Percentiles rank a stretch among this genome's conserved stretches.
Evolutionary conservation across 768 basidiomycete species (phyloP).

Genomic region (Lactarius hatsudake): DNA sequence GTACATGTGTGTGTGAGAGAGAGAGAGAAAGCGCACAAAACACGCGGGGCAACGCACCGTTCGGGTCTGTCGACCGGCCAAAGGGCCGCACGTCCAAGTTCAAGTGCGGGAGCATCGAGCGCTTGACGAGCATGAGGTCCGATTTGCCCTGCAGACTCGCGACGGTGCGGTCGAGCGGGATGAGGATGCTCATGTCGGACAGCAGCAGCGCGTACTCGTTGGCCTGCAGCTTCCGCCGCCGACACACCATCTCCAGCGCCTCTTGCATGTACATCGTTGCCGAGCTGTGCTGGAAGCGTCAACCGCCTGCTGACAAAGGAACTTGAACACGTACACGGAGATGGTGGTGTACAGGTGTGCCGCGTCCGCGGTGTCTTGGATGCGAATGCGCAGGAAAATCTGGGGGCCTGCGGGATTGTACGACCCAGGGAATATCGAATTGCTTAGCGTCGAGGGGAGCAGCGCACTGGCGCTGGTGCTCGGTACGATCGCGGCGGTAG

Average conservation of each 20-base stretch:
- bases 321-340: conserved; percentile 63
- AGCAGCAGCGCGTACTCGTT: conserved; percentile 80
- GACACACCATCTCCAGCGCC: conserved; percentile 81
- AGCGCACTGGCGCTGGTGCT: conserved; percentile 31
- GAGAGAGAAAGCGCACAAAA: no score
- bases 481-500: conserved; percentile 26
- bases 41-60: conserved; percentile 51
- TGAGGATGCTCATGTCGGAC: conserved; percentile 65
- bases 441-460: conserved; percentile 32
- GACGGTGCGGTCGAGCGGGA: conserved; percentile 94
- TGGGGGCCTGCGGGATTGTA: conserved; percentile 76
- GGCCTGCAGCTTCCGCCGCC: conserved; percentile 64
- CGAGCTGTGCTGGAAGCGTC: conserved; percentile 46
- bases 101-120: conserved; percentile 69
- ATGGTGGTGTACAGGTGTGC: conserved; percentile 89
- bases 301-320: no score
- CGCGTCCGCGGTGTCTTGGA: conserved; percentile 77
- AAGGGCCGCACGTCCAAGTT: conserved; percentile 66
- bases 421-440: conserved; percentile 53
- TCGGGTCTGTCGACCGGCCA: conserved; percentile 83
- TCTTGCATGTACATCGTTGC: conserved; percentile 98
- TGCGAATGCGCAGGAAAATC: conserved; percentile 77
- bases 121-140: conserved; percentile 78
- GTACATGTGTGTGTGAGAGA: neutral
- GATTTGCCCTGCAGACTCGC: conserved; percentile 87